Conservation (phyloP, 1,284 basidiomycete species). For the Microbotryum intermedium region DNA sequence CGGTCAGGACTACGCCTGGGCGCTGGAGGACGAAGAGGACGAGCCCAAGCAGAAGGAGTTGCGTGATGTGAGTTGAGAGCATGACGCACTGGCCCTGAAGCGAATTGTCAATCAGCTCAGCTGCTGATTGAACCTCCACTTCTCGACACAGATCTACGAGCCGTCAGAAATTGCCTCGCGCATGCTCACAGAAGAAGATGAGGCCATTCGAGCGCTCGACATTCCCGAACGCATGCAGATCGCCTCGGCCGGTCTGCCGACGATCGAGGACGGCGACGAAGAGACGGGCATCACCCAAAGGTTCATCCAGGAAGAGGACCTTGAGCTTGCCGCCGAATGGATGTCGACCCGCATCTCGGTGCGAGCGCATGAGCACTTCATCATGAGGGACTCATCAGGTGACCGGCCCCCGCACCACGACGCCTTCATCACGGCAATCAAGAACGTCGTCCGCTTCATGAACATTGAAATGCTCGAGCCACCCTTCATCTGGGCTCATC, state of each 20-base stretch:
- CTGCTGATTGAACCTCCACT: neutral
- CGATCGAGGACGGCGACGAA: conserved; percentile 36
- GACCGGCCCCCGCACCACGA: conserved; percentile 51
- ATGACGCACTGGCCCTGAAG: neutral
- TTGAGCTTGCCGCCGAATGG: conserved; percentile 74
- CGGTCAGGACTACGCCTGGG: conserved; percentile 94
- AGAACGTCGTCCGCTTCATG: conserved; percentile 68
- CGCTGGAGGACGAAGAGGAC: conserved; percentile 71
- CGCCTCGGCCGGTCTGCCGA: conserved; percentile 71
- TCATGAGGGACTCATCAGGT: conserved; percentile 45
- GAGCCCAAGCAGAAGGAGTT: conserved; percentile 60
- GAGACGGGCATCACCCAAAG: neutral
- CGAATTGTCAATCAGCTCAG: neutral
- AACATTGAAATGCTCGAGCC: conserved; percentile 84
- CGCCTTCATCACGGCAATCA: conserved; percentile 70
- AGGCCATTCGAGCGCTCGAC: conserved; percentile 80
- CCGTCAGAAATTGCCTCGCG: conserved; percentile 90
- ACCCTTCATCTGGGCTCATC: conserved; percentile 89
- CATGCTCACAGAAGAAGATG: conserved; percentile 88
- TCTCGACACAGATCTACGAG: conserved; percentile 74
- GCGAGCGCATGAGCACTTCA: conserved; percentile 63
- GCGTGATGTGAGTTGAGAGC: conserved; percentile 56
- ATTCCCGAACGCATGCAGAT: conserved; percentile 96
- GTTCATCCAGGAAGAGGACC: conserved; percentile 55
- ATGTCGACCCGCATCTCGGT: conserved; percentile 72